These are phyloP conservation scores for Geranomyces variabilis DNA, from an alignment of 192 early-diverging fungal genomes.

Conservation along the genomic window DNA sequence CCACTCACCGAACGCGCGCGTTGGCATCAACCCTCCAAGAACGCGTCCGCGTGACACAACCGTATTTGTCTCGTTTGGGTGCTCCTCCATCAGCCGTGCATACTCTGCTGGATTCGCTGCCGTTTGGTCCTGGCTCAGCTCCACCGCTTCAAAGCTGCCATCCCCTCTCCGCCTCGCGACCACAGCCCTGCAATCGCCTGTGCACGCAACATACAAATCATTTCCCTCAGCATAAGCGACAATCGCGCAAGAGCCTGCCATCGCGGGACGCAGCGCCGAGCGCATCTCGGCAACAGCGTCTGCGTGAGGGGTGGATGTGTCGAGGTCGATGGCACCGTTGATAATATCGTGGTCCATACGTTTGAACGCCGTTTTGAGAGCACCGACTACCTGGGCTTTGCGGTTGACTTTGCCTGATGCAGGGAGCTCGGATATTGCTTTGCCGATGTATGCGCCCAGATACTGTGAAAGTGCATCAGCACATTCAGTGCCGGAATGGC, in stretches of 20 bases:
- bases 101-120: constrained; percentile 49
- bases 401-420: constrained; percentile 4
- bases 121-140: constrained; percentile 51
- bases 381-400: constrained; percentile 35
- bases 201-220: constrained; percentile 55
- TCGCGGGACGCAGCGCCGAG: constrained; percentile 39
- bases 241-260: constrained; percentile 53
- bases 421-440: constrained; percentile 31
- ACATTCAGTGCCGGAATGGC: constrained; percentile 56
- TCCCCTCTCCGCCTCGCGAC: constrained; percentile 41
- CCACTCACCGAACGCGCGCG: constrained; percentile 54
- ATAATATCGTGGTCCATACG: constrained; percentile 51
- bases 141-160: constrained; percentile 39
- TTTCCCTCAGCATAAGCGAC: constrained; percentile 51
- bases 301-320: background rate
- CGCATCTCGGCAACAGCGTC: background rate
- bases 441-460: constrained; percentile 46
- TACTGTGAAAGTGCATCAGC: constrained; percentile 42
- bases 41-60: constrained; percentile 50
- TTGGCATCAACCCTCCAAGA: constrained; percentile 57
- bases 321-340: constrained; percentile 43
- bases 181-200: constrained; percentile 54
- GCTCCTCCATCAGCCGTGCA: constrained; percentile 53
- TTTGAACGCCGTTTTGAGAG: constrained; percentile 50
- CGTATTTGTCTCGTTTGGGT: constrained; percentile 53